Conservation (phyloP, 495 filamentous ascomycete genomes). For the Oidiodendron maius region DNA sequence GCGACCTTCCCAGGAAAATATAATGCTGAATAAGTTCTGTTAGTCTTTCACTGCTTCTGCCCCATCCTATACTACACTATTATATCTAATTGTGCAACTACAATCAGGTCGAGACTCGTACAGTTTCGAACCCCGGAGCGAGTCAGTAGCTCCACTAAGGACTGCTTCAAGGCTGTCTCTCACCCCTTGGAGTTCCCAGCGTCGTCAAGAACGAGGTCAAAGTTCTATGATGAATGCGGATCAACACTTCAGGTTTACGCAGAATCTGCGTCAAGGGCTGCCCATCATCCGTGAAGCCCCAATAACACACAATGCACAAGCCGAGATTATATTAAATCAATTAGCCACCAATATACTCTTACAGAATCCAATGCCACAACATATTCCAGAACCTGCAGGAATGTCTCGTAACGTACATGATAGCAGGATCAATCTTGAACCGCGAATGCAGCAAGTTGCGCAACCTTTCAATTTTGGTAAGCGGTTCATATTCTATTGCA, state of each 20-base stretch:
- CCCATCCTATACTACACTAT: neutral
- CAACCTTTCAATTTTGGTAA: slow-evolving; percentile 29
- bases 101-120: neutral
- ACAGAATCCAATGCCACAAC: slow-evolving; percentile 3
- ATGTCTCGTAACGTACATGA: neutral
- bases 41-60: neutral
- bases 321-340: slow-evolving; percentile 5
- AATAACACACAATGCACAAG: neutral
- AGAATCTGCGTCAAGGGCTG: slow-evolving; percentile 15
- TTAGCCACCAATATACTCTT: slow-evolving; percentile 15
- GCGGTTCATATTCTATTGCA: slow-evolving; percentile 5
- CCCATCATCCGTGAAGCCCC: slow-evolving; percentile 1
- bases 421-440: slow-evolving; percentile 21
- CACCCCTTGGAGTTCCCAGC: slow-evolving; percentile 9
- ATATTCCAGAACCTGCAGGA: neutral
- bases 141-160: neutral
- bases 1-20: slow-evolving; percentile 1
- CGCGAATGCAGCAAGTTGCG: slow-evolving; percentile 23
- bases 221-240: slow-evolving; percentile 15
- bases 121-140: neutral
- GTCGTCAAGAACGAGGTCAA: slow-evolving; percentile 5
- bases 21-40: slow-evolving; percentile 7
- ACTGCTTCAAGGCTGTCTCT: slow-evolving; percentile 14
- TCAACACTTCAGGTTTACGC: slow-evolving; percentile 20
- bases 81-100: too few relatives aligned